Evolutionary conservation across 2,329 filamentous ascomycete genomes (phyloP), one percentile per base, ranked within the genome.

Genomic region (Ceratocystiopsis brevicomis): DNA sequence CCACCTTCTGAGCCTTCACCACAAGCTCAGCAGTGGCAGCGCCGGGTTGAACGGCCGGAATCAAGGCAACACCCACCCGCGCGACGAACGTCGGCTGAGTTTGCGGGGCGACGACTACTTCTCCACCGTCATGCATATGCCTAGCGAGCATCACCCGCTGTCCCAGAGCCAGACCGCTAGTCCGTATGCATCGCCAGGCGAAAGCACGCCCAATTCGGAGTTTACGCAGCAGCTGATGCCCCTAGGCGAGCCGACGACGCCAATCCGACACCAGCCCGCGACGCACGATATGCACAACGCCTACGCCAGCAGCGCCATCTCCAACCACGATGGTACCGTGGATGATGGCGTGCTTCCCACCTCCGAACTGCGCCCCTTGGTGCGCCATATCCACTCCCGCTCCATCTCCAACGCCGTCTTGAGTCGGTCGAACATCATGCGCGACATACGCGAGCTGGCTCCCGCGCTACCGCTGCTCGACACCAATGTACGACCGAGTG

Each of bases 141-240:
- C 69, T 14, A 34, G 12, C 35, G 79, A 84, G 43, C 82, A 88
- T 56, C 82, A 88, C 56, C 81, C 82, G 17, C 61, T 88, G 37
- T 75, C 81, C 16, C 78, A 83, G 51, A 87, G 81, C 55, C 70
- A 82, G 40, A 76, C 73, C 34, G 80, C 73, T 16, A 82, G 76
- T 53, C 81, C 81, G 1, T 73, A 78, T 40, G 59, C 63, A 14
- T 60, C 60, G 49, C 54, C 58, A 15, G 53, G 51, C 37, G 52
- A 56, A 38, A 54, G 39, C 36, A 42, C 48, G 40, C 44, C 39
- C 44, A 48, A 59, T 47, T 51, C 57, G 35, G 47, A 48, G 32
- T 37, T 44, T 21, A 34, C 35, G 16, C 49, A 46, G 38, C 41
- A 25, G 45, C 50, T 49, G 48, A 51, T 43, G 45, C 38, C 45